These are phyloP conservation scores for Themeda triandra DNA, from an alignment of 176 grass and related monocot species.

Conservation along the genomic window DNA sequence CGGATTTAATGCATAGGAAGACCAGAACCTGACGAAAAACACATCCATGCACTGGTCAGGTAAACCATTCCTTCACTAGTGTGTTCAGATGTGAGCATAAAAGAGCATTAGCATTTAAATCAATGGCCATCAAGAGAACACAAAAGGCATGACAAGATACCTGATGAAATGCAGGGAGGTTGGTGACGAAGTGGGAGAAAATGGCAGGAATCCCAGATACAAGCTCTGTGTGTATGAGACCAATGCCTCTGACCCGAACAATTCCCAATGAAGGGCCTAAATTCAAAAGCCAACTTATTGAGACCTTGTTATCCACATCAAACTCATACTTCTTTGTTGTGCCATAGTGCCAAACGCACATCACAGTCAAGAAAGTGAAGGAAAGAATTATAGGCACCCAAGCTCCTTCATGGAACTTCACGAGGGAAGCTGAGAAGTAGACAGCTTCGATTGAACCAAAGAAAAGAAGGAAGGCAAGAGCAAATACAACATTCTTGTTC, in stretches of 20 bases:
- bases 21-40: slow-evolving; percentile 63
- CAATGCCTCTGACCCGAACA: slow-evolving; percentile 80
- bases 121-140: not conserved
- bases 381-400: slow-evolving; percentile 86
- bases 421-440: slow-evolving; percentile 77
- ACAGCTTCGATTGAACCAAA: slow-evolving; percentile 77
- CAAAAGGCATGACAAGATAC: slow-evolving; percentile 17
- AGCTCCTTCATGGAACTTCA: slow-evolving; percentile 88
- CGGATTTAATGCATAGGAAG: slow-evolving; percentile 82
- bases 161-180: slow-evolving; percentile 98
- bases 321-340: slow-evolving; percentile 77
- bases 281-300: slow-evolving; percentile 76
- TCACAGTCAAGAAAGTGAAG: slow-evolving; percentile 71
- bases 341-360: slow-evolving; percentile 94
- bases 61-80: not conserved
- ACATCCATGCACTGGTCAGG: not conserved
- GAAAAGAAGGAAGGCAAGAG: slow-evolving; percentile 60
- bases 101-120: not conserved
- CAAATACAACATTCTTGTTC: slow-evolving; percentile 68
- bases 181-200: slow-evolving; percentile 96
- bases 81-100: not conserved
- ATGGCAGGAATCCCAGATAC: slow-evolving; percentile 83
- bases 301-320: slow-evolving; percentile 90
- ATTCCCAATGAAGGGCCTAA: slow-evolving; percentile 85
- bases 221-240: slow-evolving; percentile 85